Evolutionary conservation across 1,284 basidiomycete genomes (phyloP), one percentile per base, ranked within the genome.

Genomic region (Meira miltonrushii): DNA sequence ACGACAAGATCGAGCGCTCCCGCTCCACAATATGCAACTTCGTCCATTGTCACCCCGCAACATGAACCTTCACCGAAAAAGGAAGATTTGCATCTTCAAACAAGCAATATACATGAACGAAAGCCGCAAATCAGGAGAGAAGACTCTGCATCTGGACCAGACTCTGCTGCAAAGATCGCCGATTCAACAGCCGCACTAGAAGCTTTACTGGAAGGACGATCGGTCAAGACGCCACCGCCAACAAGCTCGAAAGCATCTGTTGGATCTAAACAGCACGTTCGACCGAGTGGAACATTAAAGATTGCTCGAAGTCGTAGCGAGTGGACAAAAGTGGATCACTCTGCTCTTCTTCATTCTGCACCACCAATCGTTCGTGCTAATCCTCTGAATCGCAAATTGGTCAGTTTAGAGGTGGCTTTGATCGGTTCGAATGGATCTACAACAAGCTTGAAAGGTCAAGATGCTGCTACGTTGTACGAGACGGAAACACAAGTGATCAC

Each of bases 401-500:
- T 59, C 44, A 68, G 66, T 1, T 23, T 67, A 39, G 68, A 71
- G n/a, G 52, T 65, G 7, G 39, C 65, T 13, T 33, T 40, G 39
- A 62, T 69, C 47, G 56, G 57, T 21, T 40, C 62, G n/a, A 66
- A 71, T n/a, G 66, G 68, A 13, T 65, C 64, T 19, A 41, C 51
- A 8, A 56, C 60, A 44, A 39, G 55, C 1, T 7, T 70, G n/a
- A 58, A 65, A 39, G 44, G 59, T 25, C 58, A 59, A 11, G 56
- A 57, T 13, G 66, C 60, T 12, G 62, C 64, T 50, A 61, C 65
- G 28, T 33, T 68, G 39, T 67, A 71, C 52, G 65, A 71, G 6
- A 61, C 63, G 47, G 68, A 71, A 57, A 66, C 63, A 12, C 59
- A 66, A 21, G 67, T 59, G 11, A 41, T 71, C 13, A 61, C 66